These are phyloP conservation scores for Penicillium sp. DNA, from an alignment of 2,329 filamentous ascomycete genomes.

Conservation along the genomic window DNA sequence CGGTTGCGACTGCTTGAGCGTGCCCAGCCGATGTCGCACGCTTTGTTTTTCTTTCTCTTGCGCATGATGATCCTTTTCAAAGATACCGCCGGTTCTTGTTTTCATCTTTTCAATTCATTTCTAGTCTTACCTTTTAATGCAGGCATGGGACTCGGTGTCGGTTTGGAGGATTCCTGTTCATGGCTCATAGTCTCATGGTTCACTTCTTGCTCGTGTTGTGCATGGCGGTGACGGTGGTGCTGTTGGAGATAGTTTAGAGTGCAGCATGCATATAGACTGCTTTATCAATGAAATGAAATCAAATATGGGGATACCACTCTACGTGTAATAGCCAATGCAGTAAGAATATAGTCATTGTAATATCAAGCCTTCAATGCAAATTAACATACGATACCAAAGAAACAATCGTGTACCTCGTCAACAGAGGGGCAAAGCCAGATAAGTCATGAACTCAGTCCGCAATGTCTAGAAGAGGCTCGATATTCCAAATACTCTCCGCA, in stretches of 20 bases:
- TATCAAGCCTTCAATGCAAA: not conserved
- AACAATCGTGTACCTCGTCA: too few species aligned
- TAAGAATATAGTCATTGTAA: not conserved
- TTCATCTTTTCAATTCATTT: not conserved
- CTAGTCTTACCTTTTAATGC: constrained; percentile 2
- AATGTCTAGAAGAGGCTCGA: constrained; percentile 73
- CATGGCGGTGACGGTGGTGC: not conserved
- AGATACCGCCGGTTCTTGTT: not conserved
- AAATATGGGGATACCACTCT: not conserved
- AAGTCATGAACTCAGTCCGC: constrained; percentile 27
- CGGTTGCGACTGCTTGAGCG: constrained; percentile 2
- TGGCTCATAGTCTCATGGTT: not conserved
- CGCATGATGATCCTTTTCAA: not conserved
- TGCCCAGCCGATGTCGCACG: not conserved
- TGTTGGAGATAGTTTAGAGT: not conserved
- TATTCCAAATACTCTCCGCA: constrained; percentile 95
- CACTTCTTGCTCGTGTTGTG: not conserved
- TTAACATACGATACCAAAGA: not conserved
- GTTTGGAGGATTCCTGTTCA: constrained; percentile 8
- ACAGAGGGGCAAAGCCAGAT: too few species aligned
- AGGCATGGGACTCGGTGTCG: constrained; percentile 10
- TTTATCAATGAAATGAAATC: not conserved
- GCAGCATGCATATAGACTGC: not conserved
- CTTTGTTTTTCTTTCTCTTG: not conserved
- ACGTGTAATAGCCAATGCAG: not conserved